Percentiles rank a stretch among this genome's conserved stretches.
Evolutionary conservation across 768 basidiomycete species (phyloP).

Genomic region (Psilocybe cyanescens): DNA sequence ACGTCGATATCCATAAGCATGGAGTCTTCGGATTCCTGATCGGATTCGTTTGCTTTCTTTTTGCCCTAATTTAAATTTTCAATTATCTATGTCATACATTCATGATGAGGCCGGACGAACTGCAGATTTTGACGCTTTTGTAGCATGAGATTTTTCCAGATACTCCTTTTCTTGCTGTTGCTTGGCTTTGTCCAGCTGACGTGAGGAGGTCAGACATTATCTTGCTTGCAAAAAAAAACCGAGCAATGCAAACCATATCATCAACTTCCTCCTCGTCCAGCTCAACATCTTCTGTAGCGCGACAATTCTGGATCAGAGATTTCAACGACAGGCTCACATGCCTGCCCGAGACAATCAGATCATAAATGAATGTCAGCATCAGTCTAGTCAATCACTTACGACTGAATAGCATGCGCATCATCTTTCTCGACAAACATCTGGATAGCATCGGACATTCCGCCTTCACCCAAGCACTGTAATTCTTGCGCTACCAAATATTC

Average conservation of each 20-base stretch:
- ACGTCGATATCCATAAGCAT: conserved; percentile 67
- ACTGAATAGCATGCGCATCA: conserved; percentile 89
- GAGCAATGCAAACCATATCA: conserved; percentile 57
- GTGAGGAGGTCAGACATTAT: background rate
- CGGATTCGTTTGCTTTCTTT: conserved; percentile 48
- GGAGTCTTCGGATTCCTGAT: conserved; percentile 66
- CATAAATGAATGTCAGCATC: background rate
- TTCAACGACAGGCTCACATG: conserved; percentile 68
- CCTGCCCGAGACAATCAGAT: conserved; percentile 37
- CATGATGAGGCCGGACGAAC: conserved; percentile 27
- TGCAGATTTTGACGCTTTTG: conserved; percentile 46
- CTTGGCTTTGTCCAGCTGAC: conserved; percentile 70
- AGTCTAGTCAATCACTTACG: conserved; percentile 50
- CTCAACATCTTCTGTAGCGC: conserved; percentile 61
- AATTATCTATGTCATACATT: background rate
- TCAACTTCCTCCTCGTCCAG: conserved; percentile 72
- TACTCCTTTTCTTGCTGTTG: conserved; percentile 71
- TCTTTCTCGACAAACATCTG: conserved; percentile 98
- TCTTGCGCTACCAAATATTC: conserved; percentile 94
- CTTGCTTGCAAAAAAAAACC: background rate
- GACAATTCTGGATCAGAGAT: conserved; percentile 67
- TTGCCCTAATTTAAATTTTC: conserved; percentile 30
- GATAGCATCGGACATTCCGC: conserved; percentile 92
- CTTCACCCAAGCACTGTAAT: conserved; percentile 87
- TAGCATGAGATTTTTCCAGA: conserved; percentile 44